A percentile compares a stretch with the other conserved stretches of the same genome.
These are phyloP conservation scores for Globisporangium nagaii DNA, from an alignment of 352 stramenopile genomes.

Conservation along the genomic window DNA sequence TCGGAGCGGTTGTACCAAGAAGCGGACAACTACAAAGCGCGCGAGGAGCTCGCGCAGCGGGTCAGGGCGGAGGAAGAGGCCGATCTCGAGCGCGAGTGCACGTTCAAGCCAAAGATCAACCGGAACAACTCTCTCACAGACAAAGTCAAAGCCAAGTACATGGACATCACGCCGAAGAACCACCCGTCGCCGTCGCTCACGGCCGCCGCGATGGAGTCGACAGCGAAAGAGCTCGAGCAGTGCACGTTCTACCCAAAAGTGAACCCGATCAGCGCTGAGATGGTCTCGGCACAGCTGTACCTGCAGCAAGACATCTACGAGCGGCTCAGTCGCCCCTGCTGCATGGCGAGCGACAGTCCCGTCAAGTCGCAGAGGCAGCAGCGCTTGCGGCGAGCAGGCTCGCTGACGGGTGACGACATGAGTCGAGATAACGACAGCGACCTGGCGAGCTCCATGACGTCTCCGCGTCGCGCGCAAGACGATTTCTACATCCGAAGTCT, in stretches of 20 bases:
- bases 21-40: conserved; percentile 65
- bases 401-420: conserved; percentile 13
- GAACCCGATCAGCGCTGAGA: conserved; percentile 65
- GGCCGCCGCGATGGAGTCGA: conserved; percentile 49
- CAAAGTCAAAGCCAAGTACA: conserved; percentile 78
- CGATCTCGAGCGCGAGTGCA: conserved; percentile 67
- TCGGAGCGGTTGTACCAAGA: conserved; percentile 76
- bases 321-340: conserved; percentile 63
- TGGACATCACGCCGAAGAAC: conserved; percentile 23
- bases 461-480: conserved; percentile 33
- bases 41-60: conserved; percentile 56
- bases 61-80: conserved; percentile 69
- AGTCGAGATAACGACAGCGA: conserved; percentile 17
- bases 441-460: conserved; percentile 10
- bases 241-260: conserved; percentile 80
- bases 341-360: conserved; percentile 10
- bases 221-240: conserved; percentile 56
- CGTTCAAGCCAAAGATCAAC: conserved; percentile 69
- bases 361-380: neutral
- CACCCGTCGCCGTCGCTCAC: conserved; percentile 33
- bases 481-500: conserved; percentile 41
- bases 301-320: conserved; percentile 85
- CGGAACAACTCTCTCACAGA: conserved; percentile 26
- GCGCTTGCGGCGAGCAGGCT: conserved; percentile 12
- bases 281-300: conserved; percentile 81